Evolutionary conservation across 208 protist species (phyloP).

Genomic region (Trypanosoma lewisi): DNA sequence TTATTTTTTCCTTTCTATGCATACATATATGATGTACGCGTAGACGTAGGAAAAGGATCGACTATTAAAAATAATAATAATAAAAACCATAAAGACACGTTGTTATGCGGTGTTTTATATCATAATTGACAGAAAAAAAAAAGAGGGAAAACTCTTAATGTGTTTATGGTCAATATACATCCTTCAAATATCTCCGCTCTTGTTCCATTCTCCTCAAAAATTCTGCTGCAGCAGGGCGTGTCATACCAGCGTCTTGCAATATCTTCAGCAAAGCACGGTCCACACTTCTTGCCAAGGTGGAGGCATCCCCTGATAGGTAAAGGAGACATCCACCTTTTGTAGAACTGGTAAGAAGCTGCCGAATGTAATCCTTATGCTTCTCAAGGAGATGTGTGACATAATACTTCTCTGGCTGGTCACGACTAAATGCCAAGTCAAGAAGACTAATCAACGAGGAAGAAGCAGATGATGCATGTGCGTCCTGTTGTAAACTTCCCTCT

Average conservation of each 20-base stretch:
- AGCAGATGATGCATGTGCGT: slow-evolving; percentile 22
- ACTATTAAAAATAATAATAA: not conserved
- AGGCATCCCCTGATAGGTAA: slow-evolving; percentile 92
- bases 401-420: slow-evolving; percentile 66
- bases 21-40: slow-evolving; percentile 1
- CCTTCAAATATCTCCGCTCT: slow-evolving; percentile 85
- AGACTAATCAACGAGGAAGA: slow-evolving; percentile 43
- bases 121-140: not conserved
- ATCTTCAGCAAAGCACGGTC: slow-evolving; percentile 72
- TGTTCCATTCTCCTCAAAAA: slow-evolving; percentile 75
- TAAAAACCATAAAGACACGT: no score
- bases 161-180: slow-evolving; percentile 76
- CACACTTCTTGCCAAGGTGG: slow-evolving; percentile 91
- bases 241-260: slow-evolving; percentile 64
- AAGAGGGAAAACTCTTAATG: no score
- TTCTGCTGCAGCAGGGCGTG: slow-evolving; percentile 51
- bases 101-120: no score
- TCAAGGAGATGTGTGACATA: slow-evolving; percentile 90
- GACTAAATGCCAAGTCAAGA: slow-evolving; percentile 84
- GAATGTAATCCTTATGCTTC: slow-evolving; percentile 58
- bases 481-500: slow-evolving; percentile 10
- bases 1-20: no score
- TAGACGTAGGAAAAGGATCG: not conserved
- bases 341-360: slow-evolving; percentile 40
- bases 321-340: slow-evolving; percentile 46